Conservation (phyloP, 202 grass and related monocot genomes). For the Alloteropsis angusta region DNA sequence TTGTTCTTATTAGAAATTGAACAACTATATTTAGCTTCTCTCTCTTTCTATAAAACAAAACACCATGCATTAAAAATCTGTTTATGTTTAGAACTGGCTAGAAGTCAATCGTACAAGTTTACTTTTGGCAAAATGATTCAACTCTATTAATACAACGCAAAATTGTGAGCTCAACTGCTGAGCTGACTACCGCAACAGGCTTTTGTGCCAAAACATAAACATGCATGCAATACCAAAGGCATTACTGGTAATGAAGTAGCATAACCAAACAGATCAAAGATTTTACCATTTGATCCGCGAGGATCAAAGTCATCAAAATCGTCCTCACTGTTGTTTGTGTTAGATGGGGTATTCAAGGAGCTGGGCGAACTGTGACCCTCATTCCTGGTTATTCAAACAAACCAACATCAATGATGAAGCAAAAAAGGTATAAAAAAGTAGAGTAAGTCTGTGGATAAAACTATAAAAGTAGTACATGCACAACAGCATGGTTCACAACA, state of each 20-base stretch:
- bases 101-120: background rate
- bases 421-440: background rate
- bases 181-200: background rate
- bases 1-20: background rate
- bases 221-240: constrained; percentile 4
- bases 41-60: background rate
- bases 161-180: background rate
- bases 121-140: background rate
- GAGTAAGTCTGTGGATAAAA: background rate
- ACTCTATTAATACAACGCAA: background rate
- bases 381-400: constrained; percentile 19
- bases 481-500: background rate
- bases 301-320: constrained; percentile 94
- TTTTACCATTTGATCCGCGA: constrained; percentile 74
- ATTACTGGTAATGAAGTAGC: background rate
- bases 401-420: constrained; percentile 14
- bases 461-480: background rate
- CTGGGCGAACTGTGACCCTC: constrained; percentile 33
- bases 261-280: constrained; percentile 5
- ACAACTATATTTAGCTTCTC: background rate
- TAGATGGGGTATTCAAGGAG: constrained; percentile 41
- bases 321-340: constrained; percentile 36
- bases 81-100: constrained; percentile 11
- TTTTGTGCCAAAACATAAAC: background rate
- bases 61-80: background rate